Base-by-base conservation (phyloP, 2,329 filamentous ascomycete species). In the Alternaria gaisen region DNA sequence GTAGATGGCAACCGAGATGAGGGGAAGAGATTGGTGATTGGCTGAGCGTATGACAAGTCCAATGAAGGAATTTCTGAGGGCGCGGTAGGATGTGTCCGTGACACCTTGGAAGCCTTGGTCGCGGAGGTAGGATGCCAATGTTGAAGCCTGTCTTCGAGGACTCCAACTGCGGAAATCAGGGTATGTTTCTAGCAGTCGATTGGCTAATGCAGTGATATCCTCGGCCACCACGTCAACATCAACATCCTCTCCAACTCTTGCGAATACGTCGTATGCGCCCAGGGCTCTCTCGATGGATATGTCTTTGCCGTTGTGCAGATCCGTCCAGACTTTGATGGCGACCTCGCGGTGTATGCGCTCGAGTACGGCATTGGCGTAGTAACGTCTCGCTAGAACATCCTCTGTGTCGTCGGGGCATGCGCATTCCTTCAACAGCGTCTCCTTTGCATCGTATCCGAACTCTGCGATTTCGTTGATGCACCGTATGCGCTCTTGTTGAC, bases 231-330 rank as follows among this genome's bases (percentile, higher is more conserved):
- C 88, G 58, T 91, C 85, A 53, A 94, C 80, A 73, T 96, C 93
- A n/a, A 90, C 88, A 30, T 85, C 83, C 18, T 88, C 85, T 56
- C 90, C 90, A 66, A 90, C 88, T 28, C 94, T 82, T 46, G 97
- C 88, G 78, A 98, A 98, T 79, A 98, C 86, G 77, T 98, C 95
- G 76, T 96, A 97, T 14, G 90, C 91, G 20, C 89, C 91, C 16
- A 98, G 81, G 1, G 90, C 90, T 58, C 86, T 85, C 75, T 97
- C 94, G 20, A 97, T 83, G 8, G 86, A 77, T 22, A 88, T 81
- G 55, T 82, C 79, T 54, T 85, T 83, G 6, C 84, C 81, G 26
- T 80, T 75, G 42, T 77, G 79, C 54, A 91, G 67, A 55, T 84
- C 84, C 63, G 81, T 82, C 94, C 94, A 98, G 74, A 92, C 87